Conservation (phyloP, 139 green algal genomes). For the Yamagishiella unicocca region DNA sequence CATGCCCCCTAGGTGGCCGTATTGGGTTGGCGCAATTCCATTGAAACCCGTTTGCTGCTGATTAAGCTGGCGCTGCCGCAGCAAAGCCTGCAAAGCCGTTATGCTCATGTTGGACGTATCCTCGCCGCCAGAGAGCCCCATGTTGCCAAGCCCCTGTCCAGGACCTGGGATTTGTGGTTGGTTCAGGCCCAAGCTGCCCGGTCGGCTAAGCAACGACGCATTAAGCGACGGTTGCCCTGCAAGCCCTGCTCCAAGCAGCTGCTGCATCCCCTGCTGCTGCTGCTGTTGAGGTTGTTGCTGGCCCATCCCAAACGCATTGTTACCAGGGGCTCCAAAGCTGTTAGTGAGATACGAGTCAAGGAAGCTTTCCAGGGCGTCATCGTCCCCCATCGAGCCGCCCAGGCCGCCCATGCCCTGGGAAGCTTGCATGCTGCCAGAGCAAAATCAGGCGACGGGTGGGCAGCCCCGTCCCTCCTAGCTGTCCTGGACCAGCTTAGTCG, state of each 20-base stretch:
- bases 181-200: neutral
- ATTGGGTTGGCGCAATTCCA: neutral
- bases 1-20: neutral
- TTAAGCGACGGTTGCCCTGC: neutral
- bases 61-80: constrained; percentile 15
- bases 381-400: neutral
- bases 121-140: neutral
- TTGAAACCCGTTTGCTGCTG: neutral
- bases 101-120: constrained; percentile 23
- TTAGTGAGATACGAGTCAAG: constrained; percentile 13
- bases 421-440: neutral
- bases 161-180: neutral
- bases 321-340: neutral
- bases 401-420: neutral
- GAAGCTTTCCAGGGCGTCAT: constrained; percentile 20
- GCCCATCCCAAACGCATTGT: neutral
- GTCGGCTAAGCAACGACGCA: neutral
- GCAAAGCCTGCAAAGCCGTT: constrained; percentile 9
- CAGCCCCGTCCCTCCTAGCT: neutral
- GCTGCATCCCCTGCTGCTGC: neutral
- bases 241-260: neutral
- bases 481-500: neutral
- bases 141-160: neutral
- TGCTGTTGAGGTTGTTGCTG: neutral
- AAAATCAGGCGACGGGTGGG: neutral